These are phyloP conservation scores for Candida cerambycidarum DNA, from an alignment of 805 yeast genomes.

Conservation along the genomic window DNA sequence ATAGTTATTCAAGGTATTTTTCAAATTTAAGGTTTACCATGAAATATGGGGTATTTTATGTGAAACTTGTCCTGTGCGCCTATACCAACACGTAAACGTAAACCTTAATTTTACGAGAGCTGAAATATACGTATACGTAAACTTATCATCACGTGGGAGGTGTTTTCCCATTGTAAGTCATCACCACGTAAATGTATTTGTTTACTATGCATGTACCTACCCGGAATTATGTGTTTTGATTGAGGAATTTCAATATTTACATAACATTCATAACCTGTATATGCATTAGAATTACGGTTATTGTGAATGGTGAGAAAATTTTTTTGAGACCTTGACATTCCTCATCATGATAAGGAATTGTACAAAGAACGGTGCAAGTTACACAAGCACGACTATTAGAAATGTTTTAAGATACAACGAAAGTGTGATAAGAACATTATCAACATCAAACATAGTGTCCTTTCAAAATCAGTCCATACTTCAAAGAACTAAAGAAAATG, in stretches of 20 bases:
- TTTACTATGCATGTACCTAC: too few relatives aligned
- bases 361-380: too few relatives aligned
- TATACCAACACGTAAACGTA: conserved; percentile 3
- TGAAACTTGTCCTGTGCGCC: background rate
- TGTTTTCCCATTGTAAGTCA: too few relatives aligned
- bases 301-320: conserved; percentile 5
- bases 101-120: conserved; percentile 2
- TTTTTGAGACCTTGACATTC: background rate
- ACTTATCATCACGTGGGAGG: background rate
- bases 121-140: background rate
- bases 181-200: too few relatives aligned
- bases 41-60: background rate
- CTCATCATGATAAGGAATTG: conserved; percentile 2
- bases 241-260: too few relatives aligned
- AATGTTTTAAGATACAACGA: too few relatives aligned
- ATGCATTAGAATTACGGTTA: background rate
- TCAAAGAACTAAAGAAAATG: conserved; percentile 4
- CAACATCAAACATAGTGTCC: background rate
- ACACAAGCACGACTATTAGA: too few relatives aligned
- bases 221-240: too few relatives aligned
- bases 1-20: background rate
- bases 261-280: too few relatives aligned
- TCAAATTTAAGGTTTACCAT: background rate
- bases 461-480: conserved; percentile 7
- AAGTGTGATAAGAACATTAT: background rate